A percentile compares a stretch with the other conserved stretches of the same genome.
Evolutionary conservation across 2,329 filamentous ascomycete genomes (phyloP).

Genomic region (Paracoccidioides lutzii): DNA sequence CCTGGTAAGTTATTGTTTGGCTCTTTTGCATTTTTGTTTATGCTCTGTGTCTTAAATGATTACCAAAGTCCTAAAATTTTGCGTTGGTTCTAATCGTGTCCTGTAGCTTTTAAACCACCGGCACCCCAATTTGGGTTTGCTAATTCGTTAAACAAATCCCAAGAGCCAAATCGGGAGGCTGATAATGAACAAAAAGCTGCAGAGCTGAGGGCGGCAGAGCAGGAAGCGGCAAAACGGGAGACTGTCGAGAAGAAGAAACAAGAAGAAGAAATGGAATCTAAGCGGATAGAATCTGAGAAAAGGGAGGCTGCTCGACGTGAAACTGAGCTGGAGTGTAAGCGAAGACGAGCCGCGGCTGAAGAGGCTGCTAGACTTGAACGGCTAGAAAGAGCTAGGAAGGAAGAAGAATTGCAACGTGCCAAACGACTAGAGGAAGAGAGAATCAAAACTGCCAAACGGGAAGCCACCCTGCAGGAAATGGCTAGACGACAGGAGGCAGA

Average conservation of each 20-base stretch:
- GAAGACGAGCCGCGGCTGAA: slow-evolving; percentile 6
- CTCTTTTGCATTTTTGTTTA: neutral
- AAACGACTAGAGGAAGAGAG: slow-evolving; percentile 1
- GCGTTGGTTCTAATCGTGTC: neutral
- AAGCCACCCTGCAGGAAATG: slow-evolving; percentile 9
- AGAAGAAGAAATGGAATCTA: slow-evolving; percentile 6
- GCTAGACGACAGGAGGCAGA: slow-evolving; percentile 8
- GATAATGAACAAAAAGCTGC: slow-evolving; percentile 3
- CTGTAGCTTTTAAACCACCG: neutral
- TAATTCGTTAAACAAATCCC: neutral
- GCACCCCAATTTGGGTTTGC: neutral
- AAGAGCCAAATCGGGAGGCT: neutral
- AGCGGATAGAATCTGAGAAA: slow-evolving; percentile 6
- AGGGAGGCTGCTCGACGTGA: slow-evolving; percentile 2
- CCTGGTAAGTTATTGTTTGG: neutral
- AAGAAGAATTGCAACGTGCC: neutral
- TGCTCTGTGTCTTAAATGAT: neutral
- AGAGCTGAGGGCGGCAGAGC: slow-evolving; percentile 1
- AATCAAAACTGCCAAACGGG: slow-evolving; percentile 6
- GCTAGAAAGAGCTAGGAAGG: slow-evolving; percentile 6
- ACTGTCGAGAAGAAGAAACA: slow-evolving; percentile 5
- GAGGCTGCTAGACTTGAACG: slow-evolving; percentile 5
- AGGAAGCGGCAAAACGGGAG: neutral
- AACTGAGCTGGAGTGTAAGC: neutral
- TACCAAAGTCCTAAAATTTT: neutral